Evolutionary conservation across 148 eudicot genomes (phyloP).

Genomic region (Camellia granthamiana): DNA sequence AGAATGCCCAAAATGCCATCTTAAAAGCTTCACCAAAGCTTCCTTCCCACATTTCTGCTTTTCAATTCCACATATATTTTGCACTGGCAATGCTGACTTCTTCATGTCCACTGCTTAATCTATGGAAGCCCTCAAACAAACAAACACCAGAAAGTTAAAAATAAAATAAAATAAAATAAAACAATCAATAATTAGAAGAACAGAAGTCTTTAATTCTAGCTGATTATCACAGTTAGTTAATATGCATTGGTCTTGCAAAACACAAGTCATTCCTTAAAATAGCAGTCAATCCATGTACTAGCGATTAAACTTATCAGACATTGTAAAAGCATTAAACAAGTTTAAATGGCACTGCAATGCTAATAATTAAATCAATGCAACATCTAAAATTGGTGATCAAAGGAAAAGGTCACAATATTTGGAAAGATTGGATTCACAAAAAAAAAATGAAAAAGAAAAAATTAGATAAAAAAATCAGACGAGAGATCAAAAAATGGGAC

Average conservation of each 20-base stretch:
- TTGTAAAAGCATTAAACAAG: not conserved
- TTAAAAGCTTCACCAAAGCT: constrained; percentile 69
- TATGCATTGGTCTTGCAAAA: not conserved
- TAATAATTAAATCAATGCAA: too few species aligned
- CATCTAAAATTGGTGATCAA: not conserved
- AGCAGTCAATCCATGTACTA: not conserved
- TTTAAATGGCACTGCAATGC: not conserved
- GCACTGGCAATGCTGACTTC: constrained; percentile 59
- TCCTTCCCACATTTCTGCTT: constrained; percentile 61
- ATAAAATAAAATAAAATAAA: not conserved
- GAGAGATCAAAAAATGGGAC: not conserved
- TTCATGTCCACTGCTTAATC: constrained; percentile 37
- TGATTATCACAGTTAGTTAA: not conserved
- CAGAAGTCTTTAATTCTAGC: not conserved
- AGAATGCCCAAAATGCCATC: constrained; percentile 96
- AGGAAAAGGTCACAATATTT: not conserved
- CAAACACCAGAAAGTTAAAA: not conserved
- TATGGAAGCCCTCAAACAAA: not conserved
- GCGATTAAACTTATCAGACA: not conserved
- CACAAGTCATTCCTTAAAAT: not conserved
- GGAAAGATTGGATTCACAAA: not conserved
- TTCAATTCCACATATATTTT: constrained; percentile 38
- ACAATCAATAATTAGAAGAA: not conserved
- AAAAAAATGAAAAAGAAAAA: not conserved
- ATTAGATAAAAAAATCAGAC: not conserved